A percentile compares a stretch with the other conserved stretches of the same genome.
These are phyloP conservation scores for Santalum album DNA, from an alignment of 164 flowering plant species.

Conservation along the genomic window DNA sequence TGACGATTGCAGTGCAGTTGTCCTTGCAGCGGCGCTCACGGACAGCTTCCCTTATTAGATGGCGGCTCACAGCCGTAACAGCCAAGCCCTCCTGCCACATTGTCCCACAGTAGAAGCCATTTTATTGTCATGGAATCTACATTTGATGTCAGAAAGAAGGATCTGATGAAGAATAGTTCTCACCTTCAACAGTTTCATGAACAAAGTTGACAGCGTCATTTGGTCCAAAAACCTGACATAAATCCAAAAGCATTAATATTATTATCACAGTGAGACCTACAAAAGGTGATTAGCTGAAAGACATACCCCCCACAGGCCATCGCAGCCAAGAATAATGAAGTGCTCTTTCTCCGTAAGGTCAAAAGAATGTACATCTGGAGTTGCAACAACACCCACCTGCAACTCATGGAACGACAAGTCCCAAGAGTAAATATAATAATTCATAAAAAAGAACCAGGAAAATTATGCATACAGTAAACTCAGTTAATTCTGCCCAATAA, in stretches of 20 bases:
- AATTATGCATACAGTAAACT: too few relatives aligned
- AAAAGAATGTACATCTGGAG: constrained; percentile 82
- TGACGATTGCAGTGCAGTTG: constrained; percentile 79
- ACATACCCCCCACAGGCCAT: constrained; percentile 95
- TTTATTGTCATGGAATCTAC: too few relatives aligned
- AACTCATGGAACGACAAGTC: too few relatives aligned
- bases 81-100: constrained; percentile 61
- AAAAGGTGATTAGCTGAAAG: constrained; percentile 2
- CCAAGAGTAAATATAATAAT: too few relatives aligned
- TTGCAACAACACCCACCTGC: constrained; percentile 85
- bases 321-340: constrained; percentile 90
- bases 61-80: constrained; percentile 52
- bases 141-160: too few relatives aligned
- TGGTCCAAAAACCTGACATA: constrained; percentile 76
- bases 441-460: too few relatives aligned
- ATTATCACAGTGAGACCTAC: background rate
- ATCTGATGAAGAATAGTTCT: constrained; percentile 6
- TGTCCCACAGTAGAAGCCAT: too few relatives aligned
- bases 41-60: constrained; percentile 82
- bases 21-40: constrained; percentile 81
- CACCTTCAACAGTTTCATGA: constrained; percentile 66
- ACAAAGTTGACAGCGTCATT: constrained; percentile 87
- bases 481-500: too few relatives aligned
- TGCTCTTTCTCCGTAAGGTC: constrained; percentile 71
- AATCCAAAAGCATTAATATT: background rate